phyloP scores from a whole-genome alignment of 2,329 filamentous ascomycete species.

The Epichloe hybrida region DNA sequence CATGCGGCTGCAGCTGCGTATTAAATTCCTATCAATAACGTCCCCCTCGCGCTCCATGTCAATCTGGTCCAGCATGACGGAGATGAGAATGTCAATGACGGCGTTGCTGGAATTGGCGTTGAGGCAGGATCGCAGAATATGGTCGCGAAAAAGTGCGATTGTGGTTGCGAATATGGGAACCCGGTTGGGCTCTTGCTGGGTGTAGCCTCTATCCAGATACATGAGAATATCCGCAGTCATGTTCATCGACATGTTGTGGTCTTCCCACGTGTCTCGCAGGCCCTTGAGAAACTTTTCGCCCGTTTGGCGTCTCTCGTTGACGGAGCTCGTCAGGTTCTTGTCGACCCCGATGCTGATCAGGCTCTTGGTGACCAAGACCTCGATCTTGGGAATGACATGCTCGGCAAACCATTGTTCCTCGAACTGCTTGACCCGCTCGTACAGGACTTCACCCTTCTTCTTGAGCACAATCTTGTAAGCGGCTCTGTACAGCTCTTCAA shows the following conservation, averaged over 20 bases:
- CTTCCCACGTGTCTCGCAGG: constrained; percentile 68
- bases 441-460: constrained; percentile 72
- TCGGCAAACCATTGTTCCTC: constrained; percentile 70
- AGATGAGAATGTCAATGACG: constrained; percentile 65
- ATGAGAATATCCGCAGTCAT: constrained; percentile 95
- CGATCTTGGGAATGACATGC: constrained; percentile 59
- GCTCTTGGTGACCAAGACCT: constrained; percentile 54
- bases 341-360: constrained; percentile 49
- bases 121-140: constrained; percentile 56
- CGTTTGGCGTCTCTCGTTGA: constrained; percentile 63
- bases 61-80: constrained; percentile 79
- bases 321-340: constrained; percentile 43
- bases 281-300: constrained; percentile 73
- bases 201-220: constrained; percentile 88
- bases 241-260: constrained; percentile 85
- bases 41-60: constrained; percentile 86
- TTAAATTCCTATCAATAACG: constrained; percentile 67
- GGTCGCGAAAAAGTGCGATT: constrained; percentile 78
- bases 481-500: constrained; percentile 88
- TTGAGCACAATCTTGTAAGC: constrained; percentile 88
- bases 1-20: constrained; percentile 80
- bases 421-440: constrained; percentile 65
- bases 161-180: constrained; percentile 73
- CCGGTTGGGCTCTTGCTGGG: constrained; percentile 47
- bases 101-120: constrained; percentile 29